phyloP scores from a whole-genome alignment of 495 filamentous ascomycete species.

The Podospora fimiseda region DNA sequence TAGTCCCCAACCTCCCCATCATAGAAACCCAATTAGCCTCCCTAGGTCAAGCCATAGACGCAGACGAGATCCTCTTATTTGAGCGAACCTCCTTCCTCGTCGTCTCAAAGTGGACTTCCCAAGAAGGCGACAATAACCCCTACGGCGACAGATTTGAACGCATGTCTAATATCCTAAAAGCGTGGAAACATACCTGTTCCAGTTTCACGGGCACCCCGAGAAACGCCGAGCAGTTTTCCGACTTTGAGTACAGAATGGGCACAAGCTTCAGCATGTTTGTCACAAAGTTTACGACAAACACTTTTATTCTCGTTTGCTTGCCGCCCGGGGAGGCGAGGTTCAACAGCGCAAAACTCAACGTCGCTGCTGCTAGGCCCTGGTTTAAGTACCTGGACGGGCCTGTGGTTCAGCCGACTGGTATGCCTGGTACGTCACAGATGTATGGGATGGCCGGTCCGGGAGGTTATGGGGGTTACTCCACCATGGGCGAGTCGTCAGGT shows the following conservation, averaged over 20 bases:
- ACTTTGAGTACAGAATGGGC: conserved; percentile 50
- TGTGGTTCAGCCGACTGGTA: no score
- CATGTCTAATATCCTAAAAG: conserved; percentile 92
- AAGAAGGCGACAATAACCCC: conserved; percentile 69
- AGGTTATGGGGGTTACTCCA: neutral
- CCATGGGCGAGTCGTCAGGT: no score
- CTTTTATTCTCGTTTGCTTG: conserved; percentile 85
- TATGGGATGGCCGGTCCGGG: neutral
- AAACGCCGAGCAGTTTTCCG: conserved; percentile 50
- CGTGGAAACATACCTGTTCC: conserved; percentile 74
- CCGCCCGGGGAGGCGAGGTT: conserved; percentile 82
- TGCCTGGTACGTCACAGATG: neutral
- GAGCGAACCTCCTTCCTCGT: conserved; percentile 94
- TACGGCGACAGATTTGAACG: conserved; percentile 89
- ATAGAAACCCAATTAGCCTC: conserved; percentile 78
- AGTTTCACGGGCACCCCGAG: conserved; percentile 46
- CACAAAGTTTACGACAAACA: conserved; percentile 89
- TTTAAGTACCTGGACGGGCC: conserved; percentile 57
- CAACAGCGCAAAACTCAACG: conserved; percentile 84
- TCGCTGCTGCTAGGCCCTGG: conserved; percentile 71
- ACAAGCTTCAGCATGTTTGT: conserved; percentile 83
- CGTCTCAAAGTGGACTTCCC: conserved; percentile 74
- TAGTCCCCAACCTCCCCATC: conserved; percentile 86
- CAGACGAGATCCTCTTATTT: conserved; percentile 91
- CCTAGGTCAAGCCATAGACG: conserved; percentile 75